Base-by-base conservation (phyloP, 1,284 basidiomycete genomes). In the Volvariella volvacea region DNA sequence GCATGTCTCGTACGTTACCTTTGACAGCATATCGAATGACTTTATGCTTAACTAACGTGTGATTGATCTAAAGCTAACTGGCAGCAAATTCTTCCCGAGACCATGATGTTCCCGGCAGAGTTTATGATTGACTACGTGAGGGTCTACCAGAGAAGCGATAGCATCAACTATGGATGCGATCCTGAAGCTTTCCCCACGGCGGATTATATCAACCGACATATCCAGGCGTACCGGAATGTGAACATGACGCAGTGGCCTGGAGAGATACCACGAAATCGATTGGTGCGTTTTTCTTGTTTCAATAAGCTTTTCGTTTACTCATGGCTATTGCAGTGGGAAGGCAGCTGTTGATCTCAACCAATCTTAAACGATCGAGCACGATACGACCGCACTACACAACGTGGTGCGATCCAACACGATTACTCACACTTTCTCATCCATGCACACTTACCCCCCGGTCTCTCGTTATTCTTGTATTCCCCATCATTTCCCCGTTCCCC, bases 81-180 rank as follows among this genome's bases (percentile, higher is more conserved):
- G 67, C 65, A 66, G 41, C 52, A 48, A 2, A 63, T 68, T 37
- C 73, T 82, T 52, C 61, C 71, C 45, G 53, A 63, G 43, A 70
- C 78, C 42, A 64, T 86, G 57, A 55, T 63, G 16, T 88, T 87
- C 70, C 84, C 83, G 0, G 66, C 72, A 1, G 71, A 75, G 56
- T 76, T 86, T 71, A 67, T 74, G 37, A 61, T 88, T 42, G 83
- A 88, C 57, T 88, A 86, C 49, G 73, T 87, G 21, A 73, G 83
- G 25, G 76, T 88, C 14, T 88, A 88, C 57, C 83, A 87, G 58
- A 66, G 78, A 36, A 66, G 69, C 42, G 80, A 70, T 8, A 62
- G 69, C 41, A 60, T 57, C 41, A 76, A 79, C 44, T 49, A 74
- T 30, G 71, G 73, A 7, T 87, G 83, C 57, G 62, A 72, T 52